Conservation (phyloP, 106 monocot species). For the Xerophyta viscosa region DNA sequence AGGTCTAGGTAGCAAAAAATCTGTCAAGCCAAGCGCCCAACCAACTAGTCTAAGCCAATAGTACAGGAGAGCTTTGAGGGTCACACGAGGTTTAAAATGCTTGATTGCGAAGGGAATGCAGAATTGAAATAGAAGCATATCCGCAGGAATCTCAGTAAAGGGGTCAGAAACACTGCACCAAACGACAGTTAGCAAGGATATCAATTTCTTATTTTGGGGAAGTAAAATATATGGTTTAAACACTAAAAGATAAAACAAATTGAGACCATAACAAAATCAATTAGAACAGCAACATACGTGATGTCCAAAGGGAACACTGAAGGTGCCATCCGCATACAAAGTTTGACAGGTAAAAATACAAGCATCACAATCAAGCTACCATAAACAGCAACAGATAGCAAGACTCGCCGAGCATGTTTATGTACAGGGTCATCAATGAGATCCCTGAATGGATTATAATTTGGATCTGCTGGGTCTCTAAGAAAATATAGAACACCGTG, state of each 20-base stretch:
- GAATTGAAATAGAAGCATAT: slow-evolving; percentile 94
- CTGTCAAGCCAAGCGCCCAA: slow-evolving; percentile 95
- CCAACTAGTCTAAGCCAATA: slow-evolving; percentile 89
- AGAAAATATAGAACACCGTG: slow-evolving; percentile 96
- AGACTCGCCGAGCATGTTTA: slow-evolving; percentile 92
- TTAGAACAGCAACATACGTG: too few relatives aligned
- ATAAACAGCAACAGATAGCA: slow-evolving; percentile 96
- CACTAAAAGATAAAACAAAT: too few relatives aligned
- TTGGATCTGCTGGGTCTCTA: slow-evolving; percentile 98
- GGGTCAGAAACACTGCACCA: slow-evolving; percentile 92
- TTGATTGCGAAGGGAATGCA: slow-evolving; percentile 97
- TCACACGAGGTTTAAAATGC: slow-evolving; percentile 87
- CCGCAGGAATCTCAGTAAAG: slow-evolving; percentile 91
- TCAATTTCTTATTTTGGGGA: too few relatives aligned
- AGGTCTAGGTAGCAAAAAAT: slow-evolving; percentile 66
- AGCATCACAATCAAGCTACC: slow-evolving; percentile 99
- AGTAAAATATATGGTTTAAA: too few relatives aligned
- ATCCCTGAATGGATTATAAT: slow-evolving; percentile 96
- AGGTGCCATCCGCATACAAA: slow-evolving; percentile 91
- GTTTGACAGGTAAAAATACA: slow-evolving; percentile 92
- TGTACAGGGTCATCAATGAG: slow-evolving; percentile 98
- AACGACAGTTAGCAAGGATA: too few relatives aligned
- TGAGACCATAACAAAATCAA: too few relatives aligned
- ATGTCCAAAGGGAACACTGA: slow-evolving; percentile 88
- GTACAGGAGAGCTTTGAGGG: slow-evolving; percentile 69